phyloP scores from a whole-genome alignment of 345 rosid species.

The Arabidopsis suecica region DNA sequence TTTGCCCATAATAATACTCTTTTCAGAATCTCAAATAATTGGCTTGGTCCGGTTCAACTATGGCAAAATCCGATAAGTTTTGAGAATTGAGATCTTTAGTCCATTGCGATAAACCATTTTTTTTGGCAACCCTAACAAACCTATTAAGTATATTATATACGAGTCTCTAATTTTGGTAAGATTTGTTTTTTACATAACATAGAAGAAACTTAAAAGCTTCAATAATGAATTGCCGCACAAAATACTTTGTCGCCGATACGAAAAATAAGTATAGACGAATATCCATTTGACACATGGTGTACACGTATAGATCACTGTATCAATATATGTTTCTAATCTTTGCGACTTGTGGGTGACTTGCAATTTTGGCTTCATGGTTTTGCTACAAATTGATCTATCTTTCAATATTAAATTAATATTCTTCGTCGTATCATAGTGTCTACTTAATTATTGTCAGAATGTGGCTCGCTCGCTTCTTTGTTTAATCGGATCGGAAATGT shows the following conservation, averaged over 20 bases:
- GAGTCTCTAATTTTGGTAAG: neutral
- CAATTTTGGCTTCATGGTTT: constrained; percentile 24
- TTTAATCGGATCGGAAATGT: neutral
- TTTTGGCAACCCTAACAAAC: neutral
- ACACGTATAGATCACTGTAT: constrained; percentile 16
- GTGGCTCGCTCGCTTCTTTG: neutral
- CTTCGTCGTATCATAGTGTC: neutral
- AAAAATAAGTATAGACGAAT: neutral
- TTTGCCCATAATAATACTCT: neutral
- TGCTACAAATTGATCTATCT: constrained; percentile 12
- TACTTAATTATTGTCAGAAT: neutral
- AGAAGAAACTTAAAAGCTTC: constrained; percentile 4
- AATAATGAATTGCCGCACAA: neutral
- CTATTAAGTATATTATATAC: neutral
- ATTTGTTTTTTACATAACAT: neutral
- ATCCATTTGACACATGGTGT: neutral
- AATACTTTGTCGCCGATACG: constrained; percentile 2
- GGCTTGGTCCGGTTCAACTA: neutral
- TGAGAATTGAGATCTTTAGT: neutral
- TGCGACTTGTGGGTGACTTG: constrained; percentile 35
- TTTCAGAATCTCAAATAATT: neutral
- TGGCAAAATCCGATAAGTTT: neutral
- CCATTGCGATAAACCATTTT: neutral
- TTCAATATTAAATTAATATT: neutral
- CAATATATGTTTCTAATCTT: constrained; percentile 4